Conservation (phyloP, 495 filamentous ascomycete species). For the Xylona heveae region DNA sequence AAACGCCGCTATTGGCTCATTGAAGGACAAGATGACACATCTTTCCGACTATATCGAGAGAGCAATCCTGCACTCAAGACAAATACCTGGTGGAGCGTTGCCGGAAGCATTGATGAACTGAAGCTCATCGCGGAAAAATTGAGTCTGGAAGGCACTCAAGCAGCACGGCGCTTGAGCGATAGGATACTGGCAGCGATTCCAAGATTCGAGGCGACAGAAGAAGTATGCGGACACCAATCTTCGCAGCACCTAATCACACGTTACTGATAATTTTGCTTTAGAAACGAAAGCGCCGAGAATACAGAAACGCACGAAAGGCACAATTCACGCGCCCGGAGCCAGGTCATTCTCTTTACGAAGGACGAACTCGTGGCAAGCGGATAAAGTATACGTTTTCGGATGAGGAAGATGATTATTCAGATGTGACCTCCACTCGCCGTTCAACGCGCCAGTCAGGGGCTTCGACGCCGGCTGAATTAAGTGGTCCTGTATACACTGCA, state of each 20-base stretch:
- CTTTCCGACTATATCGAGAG: constrained; percentile 87
- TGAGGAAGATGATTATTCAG: constrained; percentile 61
- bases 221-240: constrained; percentile 27
- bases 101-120: constrained; percentile 76
- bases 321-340: constrained; percentile 75
- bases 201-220: constrained; percentile 86
- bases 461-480: constrained; percentile 42
- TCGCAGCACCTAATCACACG: not conserved
- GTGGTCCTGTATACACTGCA: constrained; percentile 66
- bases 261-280: constrained; percentile 19
- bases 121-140: constrained; percentile 51
- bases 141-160: constrained; percentile 53
- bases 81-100: constrained; percentile 79
- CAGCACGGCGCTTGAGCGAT: constrained; percentile 53
- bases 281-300: constrained; percentile 87
- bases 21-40: constrained; percentile 84
- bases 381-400: constrained; percentile 92
- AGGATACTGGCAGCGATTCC: constrained; percentile 66
- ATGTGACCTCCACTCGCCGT: constrained; percentile 40
- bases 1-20: constrained; percentile 86
- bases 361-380: constrained; percentile 83
- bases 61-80: constrained; percentile 62
- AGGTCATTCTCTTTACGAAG: constrained; percentile 86
- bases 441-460: constrained; percentile 56
- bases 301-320: constrained; percentile 66